Conservation (phyloP, 2,329 filamentous ascomycete genomes). For the Nothopassalora personata region DNA sequence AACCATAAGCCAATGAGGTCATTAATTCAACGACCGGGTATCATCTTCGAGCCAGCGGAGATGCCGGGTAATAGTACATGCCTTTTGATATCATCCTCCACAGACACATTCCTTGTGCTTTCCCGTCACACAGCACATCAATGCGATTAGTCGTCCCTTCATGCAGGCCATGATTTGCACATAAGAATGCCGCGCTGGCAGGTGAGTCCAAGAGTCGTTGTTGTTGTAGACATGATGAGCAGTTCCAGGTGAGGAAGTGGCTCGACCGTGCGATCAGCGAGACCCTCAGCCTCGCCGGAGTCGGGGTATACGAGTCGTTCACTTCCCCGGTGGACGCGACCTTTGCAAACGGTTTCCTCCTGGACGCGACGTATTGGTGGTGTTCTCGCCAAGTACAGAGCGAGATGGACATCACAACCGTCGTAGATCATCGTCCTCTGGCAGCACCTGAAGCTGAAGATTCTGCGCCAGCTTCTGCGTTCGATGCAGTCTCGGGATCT, state of each 20-base stretch:
- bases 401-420: background rate
- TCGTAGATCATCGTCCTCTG: conserved; percentile 14
- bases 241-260: background rate
- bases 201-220: background rate
- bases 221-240: background rate
- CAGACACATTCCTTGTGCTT: background rate
- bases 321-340: background rate
- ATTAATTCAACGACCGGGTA: background rate
- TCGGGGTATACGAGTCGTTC: background rate
- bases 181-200: background rate
- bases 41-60: conserved; percentile 2
- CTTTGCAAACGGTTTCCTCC: background rate
- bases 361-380: background rate
- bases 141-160: background rate
- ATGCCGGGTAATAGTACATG: background rate
- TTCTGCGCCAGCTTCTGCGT: conserved; percentile 13
- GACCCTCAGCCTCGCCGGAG: background rate
- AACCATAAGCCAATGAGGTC: background rate
- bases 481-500: conserved; percentile 18
- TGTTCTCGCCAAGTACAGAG: background rate
- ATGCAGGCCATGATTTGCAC: background rate
- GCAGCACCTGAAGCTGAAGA: conserved; percentile 14
- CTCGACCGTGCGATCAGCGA: background rate
- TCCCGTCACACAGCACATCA: background rate
- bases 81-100: background rate